Evolutionary conservation across 2,329 filamentous ascomycete species (phyloP).

Genomic region (Aspergillus ustus): DNA sequence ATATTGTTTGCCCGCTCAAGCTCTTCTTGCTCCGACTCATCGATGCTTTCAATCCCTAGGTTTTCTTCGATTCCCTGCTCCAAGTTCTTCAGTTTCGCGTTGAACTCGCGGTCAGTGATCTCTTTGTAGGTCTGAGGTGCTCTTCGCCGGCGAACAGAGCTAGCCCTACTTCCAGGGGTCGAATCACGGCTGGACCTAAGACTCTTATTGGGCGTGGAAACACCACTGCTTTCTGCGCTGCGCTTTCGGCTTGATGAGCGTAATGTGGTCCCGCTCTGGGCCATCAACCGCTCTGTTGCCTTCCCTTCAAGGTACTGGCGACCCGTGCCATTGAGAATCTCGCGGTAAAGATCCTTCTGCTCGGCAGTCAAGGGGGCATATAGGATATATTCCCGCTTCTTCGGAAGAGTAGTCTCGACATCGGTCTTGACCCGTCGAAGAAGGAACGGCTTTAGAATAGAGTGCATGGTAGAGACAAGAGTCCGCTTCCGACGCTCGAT

Average conservation of each 20-base stretch:
- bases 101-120: slow-evolving; percentile 83
- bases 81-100: slow-evolving; percentile 63
- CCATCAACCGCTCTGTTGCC: slow-evolving; percentile 54
- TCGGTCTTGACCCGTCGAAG: slow-evolving; percentile 89
- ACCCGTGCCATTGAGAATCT: slow-evolving; percentile 78
- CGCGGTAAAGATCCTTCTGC: slow-evolving; percentile 87
- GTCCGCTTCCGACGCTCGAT: slow-evolving; percentile 78
- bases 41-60: slow-evolving; percentile 47
- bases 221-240: slow-evolving; percentile 53
- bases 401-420: slow-evolving; percentile 87
- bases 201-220: slow-evolving; percentile 67
- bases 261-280: slow-evolving; percentile 37
- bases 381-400: slow-evolving; percentile 94
- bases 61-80: slow-evolving; percentile 64
- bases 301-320: slow-evolving; percentile 55
- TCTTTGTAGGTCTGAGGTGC: slow-evolving; percentile 64
- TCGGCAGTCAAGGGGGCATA: slow-evolving; percentile 90
- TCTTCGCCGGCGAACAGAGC: slow-evolving; percentile 58
- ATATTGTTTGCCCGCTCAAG: slow-evolving; percentile 69
- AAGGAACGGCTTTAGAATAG: slow-evolving; percentile 89
- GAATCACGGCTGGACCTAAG: slow-evolving; percentile 74
- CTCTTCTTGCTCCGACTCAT: slow-evolving; percentile 62
- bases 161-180: slow-evolving; percentile 65
- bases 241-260: slow-evolving; percentile 61
- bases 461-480: slow-evolving; percentile 84